Evolutionary conservation across 345 rosid species (phyloP).

Genomic region (Gossypium stocksii): DNA sequence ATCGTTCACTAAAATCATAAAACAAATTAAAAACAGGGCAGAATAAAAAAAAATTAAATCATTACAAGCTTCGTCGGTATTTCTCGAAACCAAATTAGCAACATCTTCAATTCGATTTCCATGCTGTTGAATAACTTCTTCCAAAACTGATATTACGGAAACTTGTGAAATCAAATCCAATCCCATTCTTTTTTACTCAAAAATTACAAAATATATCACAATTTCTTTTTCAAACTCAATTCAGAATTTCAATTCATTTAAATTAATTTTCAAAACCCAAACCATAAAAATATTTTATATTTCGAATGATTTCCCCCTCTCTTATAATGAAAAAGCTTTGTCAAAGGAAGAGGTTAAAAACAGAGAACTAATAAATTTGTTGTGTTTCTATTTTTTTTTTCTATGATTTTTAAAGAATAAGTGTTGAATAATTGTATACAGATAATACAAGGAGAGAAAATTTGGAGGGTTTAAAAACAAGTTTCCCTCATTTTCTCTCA

Average conservation of each 20-base stretch:
- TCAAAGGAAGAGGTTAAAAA: slow-evolving; percentile 8
- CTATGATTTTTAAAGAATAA: neutral
- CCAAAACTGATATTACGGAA: slow-evolving; percentile 63
- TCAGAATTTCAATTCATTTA: slow-evolving; percentile 1
- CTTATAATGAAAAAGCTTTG: neutral
- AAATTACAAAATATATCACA: neutral
- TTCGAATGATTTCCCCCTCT: neutral
- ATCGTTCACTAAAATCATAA: neutral
- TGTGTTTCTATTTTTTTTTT: neutral
- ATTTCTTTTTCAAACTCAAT: neutral
- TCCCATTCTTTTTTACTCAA: slow-evolving; percentile 33
- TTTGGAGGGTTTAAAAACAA: neutral
- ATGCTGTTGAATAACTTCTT: slow-evolving; percentile 72
- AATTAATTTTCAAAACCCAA: neutral
- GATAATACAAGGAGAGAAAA: slow-evolving; percentile 18
- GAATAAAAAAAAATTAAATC: slow-evolving; percentile 10
- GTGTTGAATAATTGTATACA: slow-evolving; percentile 1
- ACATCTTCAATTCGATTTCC: slow-evolving; percentile 35
- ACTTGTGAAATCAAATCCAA: slow-evolving; percentile 43
- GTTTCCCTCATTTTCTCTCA: slow-evolving; percentile 29
- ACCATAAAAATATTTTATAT: neutral
- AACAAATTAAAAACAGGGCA: slow-evolving; percentile 8
- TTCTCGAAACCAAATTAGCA: slow-evolving; percentile 38
- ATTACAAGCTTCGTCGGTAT: slow-evolving; percentile 71
- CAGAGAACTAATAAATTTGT: neutral